Base-by-base conservation (phyloP, 352 stramenopile genomes). In the Pythium plurisporium region DNA sequence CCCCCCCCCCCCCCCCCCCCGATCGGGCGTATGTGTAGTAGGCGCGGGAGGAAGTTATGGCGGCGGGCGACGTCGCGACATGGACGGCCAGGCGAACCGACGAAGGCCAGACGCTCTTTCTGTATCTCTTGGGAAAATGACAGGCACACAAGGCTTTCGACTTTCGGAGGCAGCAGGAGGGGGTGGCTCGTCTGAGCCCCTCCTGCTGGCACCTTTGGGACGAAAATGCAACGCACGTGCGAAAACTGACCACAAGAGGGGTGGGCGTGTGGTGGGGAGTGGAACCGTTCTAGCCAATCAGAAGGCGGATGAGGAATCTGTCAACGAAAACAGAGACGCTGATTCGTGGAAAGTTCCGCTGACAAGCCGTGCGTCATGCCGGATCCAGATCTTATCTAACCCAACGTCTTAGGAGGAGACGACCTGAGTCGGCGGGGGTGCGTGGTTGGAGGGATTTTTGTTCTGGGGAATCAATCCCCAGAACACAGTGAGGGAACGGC, bases 21-120 rank as follows among this genome's bases (percentile, higher is more conserved):
- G n/a, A n/a, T n/a, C n/a, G n/a, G n/a, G n/a, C n/a, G 34, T 19
- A 36, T 51, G 55, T 43, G 40, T 25, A 30, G 33, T 29, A 43
- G 14, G 38, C 22, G 19, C 29, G 19, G 27, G 37, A 34, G 20
- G 48, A 26, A 33, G 26, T 27, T 20, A 14, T 12, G 17, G 53
- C n/a, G 43, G 54, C 19, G 47, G 36, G 53, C 56, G 56, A 58
- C 34, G 47, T 29, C 36, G 56, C 47, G 47, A 64, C 56, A 64
- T 64, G 44, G 44, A 62, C 33, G 29, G 38, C 31, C 31, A 14
- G 31, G 8, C 38, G n/a, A 44, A 23, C 26, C 42, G 33, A 19
- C 42, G 23, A 30, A 10, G 15, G 33, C 33, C 33, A 42, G 22
- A 3, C 37, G 46, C 29, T 45, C 34, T 8, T 40, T 20, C 52